Evolutionary conservation across 441 rosid genomes (phyloP), one percentile per base, ranked within the genome.

Genomic region (Manihot esculenta): DNA sequence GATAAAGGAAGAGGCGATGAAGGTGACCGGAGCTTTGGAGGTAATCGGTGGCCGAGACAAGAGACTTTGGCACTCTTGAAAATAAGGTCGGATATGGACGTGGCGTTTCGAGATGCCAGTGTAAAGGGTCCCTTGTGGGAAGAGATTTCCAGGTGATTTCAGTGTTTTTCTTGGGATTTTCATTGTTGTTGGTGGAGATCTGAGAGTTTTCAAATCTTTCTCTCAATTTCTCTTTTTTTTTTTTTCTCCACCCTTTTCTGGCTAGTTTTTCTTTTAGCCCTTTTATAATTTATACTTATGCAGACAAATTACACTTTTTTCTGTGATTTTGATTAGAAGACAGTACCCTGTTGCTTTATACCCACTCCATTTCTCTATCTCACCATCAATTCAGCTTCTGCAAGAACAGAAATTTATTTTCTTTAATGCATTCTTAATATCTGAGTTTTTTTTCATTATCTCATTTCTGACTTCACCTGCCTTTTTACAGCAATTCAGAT

Each of bases 91-190:
- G 91, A 87, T 51, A 90, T 94, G 98, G 97, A 85, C 72, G 83
- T 73, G 27, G 80, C 78, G 62, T 92, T 94, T 68, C 88, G 90
- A 24, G 98, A 94, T 42, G 88, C 98, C 17, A 86, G 88, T 75
- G 81, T 80, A 18, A 94, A 90, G 77, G 94, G 88, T 72, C 94
- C 96, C 54, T 75, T 94, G 18, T 94, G 99, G 99, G 99, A 94
- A 51, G 87, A 94, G 57, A 88, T 94, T 73, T 92, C 96, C 79
- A 90, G 92, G 96, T 90, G 56, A 74, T 65, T 62, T 14, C 10
- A 12, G 17, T 24, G 20, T 38, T 45, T 38, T 38, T 38, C 21
- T 23, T 42, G 23, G 38, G 47, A 5, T 38, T 9, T 66, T 35
- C 48, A 42, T 70, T 60, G 38, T 21, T 23, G 13, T 3, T 23